Percentiles rank a stretch among this genome's conserved stretches.
phyloP scores from a whole-genome alignment of 495 filamentous ascomycete species.

The Aspergillus avenaceus region DNA sequence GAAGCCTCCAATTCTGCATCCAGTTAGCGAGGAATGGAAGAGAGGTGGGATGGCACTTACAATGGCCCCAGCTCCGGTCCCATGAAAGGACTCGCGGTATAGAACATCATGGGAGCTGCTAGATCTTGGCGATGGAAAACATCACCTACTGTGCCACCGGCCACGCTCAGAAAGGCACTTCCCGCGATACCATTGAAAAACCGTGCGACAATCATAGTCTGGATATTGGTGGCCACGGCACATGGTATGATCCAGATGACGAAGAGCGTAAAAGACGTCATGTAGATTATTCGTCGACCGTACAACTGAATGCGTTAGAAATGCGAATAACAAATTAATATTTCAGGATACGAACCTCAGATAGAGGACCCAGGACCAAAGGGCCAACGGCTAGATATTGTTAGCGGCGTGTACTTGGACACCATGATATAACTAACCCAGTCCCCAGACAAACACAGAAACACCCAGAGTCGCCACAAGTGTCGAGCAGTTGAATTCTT shows the following conservation, averaged over 20 bases:
- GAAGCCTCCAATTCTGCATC: slow-evolving; percentile 53
- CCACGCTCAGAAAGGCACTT: slow-evolving; percentile 83
- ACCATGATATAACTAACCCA: slow-evolving; percentile 28
- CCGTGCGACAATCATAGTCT: slow-evolving; percentile 75
- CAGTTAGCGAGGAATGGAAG: neutral
- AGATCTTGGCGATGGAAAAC: slow-evolving; percentile 78
- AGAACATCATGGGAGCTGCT: slow-evolving; percentile 74
- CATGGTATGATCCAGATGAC: slow-evolving; percentile 84
- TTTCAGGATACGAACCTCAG: slow-evolving; percentile 40
- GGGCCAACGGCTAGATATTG: slow-evolving; percentile 59
- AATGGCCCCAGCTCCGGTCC: slow-evolving; percentile 52
- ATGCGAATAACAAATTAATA: neutral
- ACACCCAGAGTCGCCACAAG: slow-evolving; percentile 75
- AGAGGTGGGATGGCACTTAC: slow-evolving; percentile 46
- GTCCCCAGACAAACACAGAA: slow-evolving; percentile 74
- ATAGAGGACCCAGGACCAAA: slow-evolving; percentile 64
- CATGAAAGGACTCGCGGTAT: slow-evolving; percentile 69
- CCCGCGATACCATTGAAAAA: slow-evolving; percentile 86
- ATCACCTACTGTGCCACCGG: slow-evolving; percentile 89
- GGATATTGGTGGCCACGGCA: slow-evolving; percentile 77
- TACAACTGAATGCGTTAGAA: slow-evolving; percentile 66
- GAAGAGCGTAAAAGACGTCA: slow-evolving; percentile 72
- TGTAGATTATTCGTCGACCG: slow-evolving; percentile 80
- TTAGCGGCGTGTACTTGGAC: slow-evolving; percentile 14
- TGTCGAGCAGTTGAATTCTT: slow-evolving; percentile 66